phyloP scores from a whole-genome alignment of 768 basidiomycete genomes.

The Boletus pseudopeckii region DNA sequence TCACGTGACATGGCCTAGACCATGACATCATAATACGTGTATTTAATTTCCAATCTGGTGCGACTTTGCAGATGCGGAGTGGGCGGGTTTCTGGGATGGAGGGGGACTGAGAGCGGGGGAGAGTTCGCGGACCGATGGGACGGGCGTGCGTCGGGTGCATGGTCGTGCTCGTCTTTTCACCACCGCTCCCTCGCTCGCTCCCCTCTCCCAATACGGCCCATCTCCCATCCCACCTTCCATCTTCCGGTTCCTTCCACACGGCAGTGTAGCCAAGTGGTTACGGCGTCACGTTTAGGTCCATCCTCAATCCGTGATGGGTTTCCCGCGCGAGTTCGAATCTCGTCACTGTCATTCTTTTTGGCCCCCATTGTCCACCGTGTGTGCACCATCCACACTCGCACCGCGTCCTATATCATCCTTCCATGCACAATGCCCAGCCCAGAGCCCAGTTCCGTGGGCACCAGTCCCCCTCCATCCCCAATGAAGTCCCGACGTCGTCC shows the following conservation, averaged over 20 bases:
- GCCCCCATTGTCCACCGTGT: conserved; percentile 12
- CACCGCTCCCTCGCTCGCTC: background rate
- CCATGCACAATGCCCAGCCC: conserved; percentile 17
- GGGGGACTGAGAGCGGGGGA: conserved; percentile 43
- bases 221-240: background rate
- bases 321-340: conserved; percentile 60
- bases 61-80: conserved; percentile 40
- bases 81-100: conserved; percentile 37
- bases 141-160: conserved; percentile 33
- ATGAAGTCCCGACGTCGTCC: conserved; percentile 33
- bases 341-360: conserved; percentile 46
- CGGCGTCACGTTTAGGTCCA: conserved; percentile 55
- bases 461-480: conserved; percentile 21
- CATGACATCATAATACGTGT: no score
- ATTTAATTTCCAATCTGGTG: no score
- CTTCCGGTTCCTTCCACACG: background rate
- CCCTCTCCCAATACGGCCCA: background rate
- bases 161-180: conserved; percentile 15
- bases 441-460: conserved; percentile 6
- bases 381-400: no score
- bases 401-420: background rate
- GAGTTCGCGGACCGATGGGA: conserved; percentile 51
- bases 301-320: conserved; percentile 50
- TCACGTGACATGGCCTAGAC: no score
- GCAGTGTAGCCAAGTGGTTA: conserved; percentile 61